phyloP scores from a whole-genome alignment of 441 rosid genomes.

The Adansonia grandidieri region DNA sequence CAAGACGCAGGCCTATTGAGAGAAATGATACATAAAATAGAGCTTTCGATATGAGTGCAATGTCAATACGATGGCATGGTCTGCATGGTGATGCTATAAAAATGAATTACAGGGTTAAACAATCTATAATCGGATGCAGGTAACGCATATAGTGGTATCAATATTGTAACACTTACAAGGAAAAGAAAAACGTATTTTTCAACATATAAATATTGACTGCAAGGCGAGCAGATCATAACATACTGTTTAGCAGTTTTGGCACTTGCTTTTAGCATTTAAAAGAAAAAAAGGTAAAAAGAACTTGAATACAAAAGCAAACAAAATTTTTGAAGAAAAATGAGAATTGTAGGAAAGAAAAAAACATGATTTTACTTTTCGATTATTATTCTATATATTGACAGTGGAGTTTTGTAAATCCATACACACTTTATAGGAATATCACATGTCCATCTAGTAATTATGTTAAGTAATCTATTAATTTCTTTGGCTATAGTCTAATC shows the following conservation, averaged over 20 bases:
- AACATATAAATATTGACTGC: neutral
- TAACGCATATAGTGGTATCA: neutral
- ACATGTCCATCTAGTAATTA: neutral
- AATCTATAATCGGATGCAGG: constrained; percentile 4
- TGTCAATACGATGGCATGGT: constrained; percentile 4
- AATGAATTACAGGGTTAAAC: constrained; percentile 13
- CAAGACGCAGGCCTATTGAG: constrained; percentile 15
- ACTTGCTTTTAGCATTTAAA: neutral
- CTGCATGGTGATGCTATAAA: neutral
- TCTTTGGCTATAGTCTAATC: neutral
- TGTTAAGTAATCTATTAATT: neutral
- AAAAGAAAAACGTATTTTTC: neutral
- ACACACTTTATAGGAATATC: neutral
- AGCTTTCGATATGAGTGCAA: neutral
- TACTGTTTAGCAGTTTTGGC: neutral
- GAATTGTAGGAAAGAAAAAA: neutral
- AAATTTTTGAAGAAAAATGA: neutral
- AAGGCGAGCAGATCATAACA: neutral
- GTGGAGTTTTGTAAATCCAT: neutral
- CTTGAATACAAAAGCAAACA: neutral
- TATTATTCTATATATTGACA: neutral
- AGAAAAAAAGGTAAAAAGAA: neutral
- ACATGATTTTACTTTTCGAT: neutral
- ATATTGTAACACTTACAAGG: neutral
- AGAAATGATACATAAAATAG: constrained; percentile 1